Percentiles rank a stretch among this genome's conserved stretches.
phyloP scores from a whole-genome alignment of 108 stramenopile species.

The Epithemia pelagica region DNA sequence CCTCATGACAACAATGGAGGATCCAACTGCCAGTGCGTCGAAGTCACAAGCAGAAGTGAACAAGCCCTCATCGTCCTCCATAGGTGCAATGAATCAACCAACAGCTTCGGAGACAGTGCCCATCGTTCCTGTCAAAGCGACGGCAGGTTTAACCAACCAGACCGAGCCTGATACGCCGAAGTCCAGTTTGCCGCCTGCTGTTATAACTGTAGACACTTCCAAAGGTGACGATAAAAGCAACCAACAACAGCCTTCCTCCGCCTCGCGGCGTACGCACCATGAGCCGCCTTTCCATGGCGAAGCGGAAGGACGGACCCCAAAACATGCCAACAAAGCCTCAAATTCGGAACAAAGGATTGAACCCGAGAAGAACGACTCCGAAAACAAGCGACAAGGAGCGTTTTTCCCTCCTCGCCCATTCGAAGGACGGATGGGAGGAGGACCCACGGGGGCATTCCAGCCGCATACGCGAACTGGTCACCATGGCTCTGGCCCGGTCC shows the following conservation, averaged over 20 bases:
- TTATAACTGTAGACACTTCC: conserved; percentile 24
- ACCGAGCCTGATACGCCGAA: not conserved
- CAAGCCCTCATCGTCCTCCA: not conserved
- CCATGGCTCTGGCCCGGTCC: conserved; percentile 8
- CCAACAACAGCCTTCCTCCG: not conserved
- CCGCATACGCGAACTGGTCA: conserved; percentile 26
- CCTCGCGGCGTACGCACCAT: conserved; percentile 11
- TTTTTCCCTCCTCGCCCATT: conserved; percentile 24
- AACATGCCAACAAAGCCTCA: conserved; percentile 41
- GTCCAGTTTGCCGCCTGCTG: conserved; percentile 6
- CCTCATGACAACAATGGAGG: not conserved
- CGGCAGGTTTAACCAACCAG: not conserved
- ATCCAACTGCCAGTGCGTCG: not conserved
- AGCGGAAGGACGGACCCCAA: conserved; percentile 40
- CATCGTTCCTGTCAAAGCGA: not conserved
- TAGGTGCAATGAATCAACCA: not conserved
- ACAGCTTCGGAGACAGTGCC: not conserved
- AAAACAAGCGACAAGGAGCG: conserved; percentile 2
- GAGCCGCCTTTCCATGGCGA: not conserved
- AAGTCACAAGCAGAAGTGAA: not conserved
- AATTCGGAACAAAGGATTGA: conserved; percentile 2
- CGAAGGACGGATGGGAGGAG: conserved; percentile 15
- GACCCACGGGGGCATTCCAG: conserved; percentile 28
- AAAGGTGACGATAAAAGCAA: not conserved
- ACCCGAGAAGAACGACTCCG: not conserved